Base-by-base conservation (phyloP, 495 filamentous ascomycete species). In the Tetracladium setigerum region DNA sequence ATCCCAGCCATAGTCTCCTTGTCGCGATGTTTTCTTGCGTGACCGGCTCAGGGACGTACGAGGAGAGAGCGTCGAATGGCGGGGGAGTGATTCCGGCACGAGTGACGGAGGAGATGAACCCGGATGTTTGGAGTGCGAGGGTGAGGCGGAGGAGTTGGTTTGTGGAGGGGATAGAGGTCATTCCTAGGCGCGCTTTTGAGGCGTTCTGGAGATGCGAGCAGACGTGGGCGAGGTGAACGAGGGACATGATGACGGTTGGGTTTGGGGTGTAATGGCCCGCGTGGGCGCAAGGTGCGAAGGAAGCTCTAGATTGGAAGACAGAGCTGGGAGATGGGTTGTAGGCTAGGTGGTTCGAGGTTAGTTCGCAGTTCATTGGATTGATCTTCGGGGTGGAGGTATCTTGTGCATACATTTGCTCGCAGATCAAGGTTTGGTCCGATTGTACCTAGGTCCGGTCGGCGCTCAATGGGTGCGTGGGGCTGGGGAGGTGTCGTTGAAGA, bases 131-230 rank as follows among this genome's bases (percentile, higher is more conserved):
- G 14, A 98, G 77, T 13, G 81, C 80, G 9, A 91, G 78, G 34
- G 78, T 73, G 6, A 97, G 74, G 18, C 63, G 66, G 45, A 95
- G 82, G 70, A 89, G 86, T 54, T 90, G 79, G 47, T 88, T 89
- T 30, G 78, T 83, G 66, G 80, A 80, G 36, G 87, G 86, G 43
- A 97, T 74, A 6, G 88, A 92, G 34, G 94, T 96, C 3, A 95
- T 74, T 47, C 85, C 86, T 3, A 98, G 80, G 1, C 84, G 84
- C 6, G 86, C 90, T 61, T 82, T 83, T 40, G 86, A 83, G 58
- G 86, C 86, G 72, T 98, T 98, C 70, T 95, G 89, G 32, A 98
- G 76, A 73, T 97, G 92, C 42, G 88, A 87, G 69, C 87, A 95
- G 58, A 89, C 77, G 73, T 91, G 65, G 43, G 80, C 68, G 56